Percentiles rank a stretch among this genome's conserved stretches.
Conservation (phyloP, 2,329 filamentous ascomycete species). For the Fusarium compactum region DNA sequence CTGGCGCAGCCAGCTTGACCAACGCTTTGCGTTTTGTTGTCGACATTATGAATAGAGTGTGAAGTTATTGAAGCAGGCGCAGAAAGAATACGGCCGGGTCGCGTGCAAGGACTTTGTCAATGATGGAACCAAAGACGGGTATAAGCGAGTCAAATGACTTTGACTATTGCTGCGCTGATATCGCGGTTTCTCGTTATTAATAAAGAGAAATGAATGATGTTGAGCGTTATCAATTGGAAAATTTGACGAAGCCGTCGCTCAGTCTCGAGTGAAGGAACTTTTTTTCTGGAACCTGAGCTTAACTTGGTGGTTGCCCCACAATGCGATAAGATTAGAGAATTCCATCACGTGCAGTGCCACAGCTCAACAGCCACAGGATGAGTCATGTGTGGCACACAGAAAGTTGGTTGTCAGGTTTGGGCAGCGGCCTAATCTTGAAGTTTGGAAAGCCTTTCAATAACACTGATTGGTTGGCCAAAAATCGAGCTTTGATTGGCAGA, state of each 20-base stretch:
- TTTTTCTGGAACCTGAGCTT: conserved; percentile 47
- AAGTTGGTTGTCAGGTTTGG: conserved; percentile 15
- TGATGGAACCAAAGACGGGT: conserved; percentile 10
- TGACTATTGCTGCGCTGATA: not conserved
- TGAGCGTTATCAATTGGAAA: conserved; percentile 49
- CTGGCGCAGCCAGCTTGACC: conserved; percentile 67
- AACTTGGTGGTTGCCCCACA: conserved; percentile 34
- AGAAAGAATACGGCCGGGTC: conserved; percentile 19
- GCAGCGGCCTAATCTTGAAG: conserved; percentile 16
- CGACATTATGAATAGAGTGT: conserved; percentile 59
- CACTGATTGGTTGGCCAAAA: conserved; percentile 41
- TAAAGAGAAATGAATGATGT: conserved; percentile 21
- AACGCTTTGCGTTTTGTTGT: conserved; percentile 72
- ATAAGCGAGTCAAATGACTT: not conserved
- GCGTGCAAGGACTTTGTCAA: conserved; percentile 31
- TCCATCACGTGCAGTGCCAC: conserved; percentile 36
- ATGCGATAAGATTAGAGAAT: conserved; percentile 34
- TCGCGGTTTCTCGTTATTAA: conserved; percentile 7
- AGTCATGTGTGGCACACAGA: conserved; percentile 26
- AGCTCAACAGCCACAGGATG: conserved; percentile 4
- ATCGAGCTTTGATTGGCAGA: conserved; percentile 31
- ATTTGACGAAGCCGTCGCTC: conserved; percentile 50
- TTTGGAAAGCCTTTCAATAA: conserved; percentile 21
- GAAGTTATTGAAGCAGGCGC: conserved; percentile 20
- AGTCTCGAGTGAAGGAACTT: conserved; percentile 49